Conservation (phyloP, 1,284 basidiomycete genomes). For the Sporisorium scitamineum region DNA sequence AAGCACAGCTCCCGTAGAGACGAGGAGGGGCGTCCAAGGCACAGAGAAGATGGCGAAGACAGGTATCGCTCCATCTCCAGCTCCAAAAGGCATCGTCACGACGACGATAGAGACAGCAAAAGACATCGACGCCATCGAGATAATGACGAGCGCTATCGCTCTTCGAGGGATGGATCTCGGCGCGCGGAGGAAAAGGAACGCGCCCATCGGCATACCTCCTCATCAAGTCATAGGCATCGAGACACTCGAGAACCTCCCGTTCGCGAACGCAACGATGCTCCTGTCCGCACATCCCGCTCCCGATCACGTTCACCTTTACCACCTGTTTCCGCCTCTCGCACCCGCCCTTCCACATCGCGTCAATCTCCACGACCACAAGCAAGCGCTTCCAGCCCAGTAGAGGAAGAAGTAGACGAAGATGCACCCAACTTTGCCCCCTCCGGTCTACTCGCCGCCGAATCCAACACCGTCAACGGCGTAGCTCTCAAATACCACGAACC, state of each 20-base stretch:
- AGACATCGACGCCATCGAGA: slow-evolving; percentile 11
- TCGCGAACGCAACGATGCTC: slow-evolving; percentile 4
- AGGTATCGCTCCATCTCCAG: background rate
- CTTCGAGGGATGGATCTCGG: slow-evolving; percentile 5
- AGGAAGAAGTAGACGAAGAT: slow-evolving; percentile 23
- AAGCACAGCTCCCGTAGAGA: background rate
- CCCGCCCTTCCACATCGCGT: background rate
- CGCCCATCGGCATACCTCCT: background rate
- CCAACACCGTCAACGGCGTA: slow-evolving; percentile 79
- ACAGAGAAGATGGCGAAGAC: slow-evolving; percentile 5
- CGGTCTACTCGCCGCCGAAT: slow-evolving; percentile 87
- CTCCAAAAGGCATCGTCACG: slow-evolving; percentile 14
- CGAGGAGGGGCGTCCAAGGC: background rate
- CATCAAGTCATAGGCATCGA: slow-evolving; percentile 1
- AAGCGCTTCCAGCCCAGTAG: background rate
- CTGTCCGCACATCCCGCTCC: slow-evolving; percentile 5
- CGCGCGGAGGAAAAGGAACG: background rate
- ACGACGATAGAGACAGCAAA: slow-evolving; percentile 6
- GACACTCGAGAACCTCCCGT: slow-evolving; percentile 5
- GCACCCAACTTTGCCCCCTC: slow-evolving; percentile 88
- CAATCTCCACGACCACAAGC: background rate
- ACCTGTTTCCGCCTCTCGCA: slow-evolving; percentile 1
- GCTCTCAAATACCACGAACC: slow-evolving; percentile 98
- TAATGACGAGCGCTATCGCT: background rate
- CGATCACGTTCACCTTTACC: slow-evolving; percentile 14